Evolutionary conservation across 306 rosid genomes (phyloP), one percentile per base, ranked within the genome.

Genomic region (Trifolium repens): DNA sequence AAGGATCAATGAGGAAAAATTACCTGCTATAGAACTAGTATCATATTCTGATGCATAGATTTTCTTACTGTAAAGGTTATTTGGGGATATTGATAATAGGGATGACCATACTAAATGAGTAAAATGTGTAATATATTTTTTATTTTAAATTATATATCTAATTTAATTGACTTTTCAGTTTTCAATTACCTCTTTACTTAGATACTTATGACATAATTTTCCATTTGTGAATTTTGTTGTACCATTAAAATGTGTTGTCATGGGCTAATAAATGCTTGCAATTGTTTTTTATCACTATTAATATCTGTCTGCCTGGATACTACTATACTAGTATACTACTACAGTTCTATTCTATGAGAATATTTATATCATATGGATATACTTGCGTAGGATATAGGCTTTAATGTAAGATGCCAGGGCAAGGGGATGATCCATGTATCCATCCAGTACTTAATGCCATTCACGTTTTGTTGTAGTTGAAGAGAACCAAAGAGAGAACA

Each of bases 61-160:
- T 78, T 81, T 65, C 32, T 85, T 79, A 59, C 76, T 81, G 88
- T 83, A 81, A 72, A 78, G 84, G 78, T 82, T 71, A 73, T 86
- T 59, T 71, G 76, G 62, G 79, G 71, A 74, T 81, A 74, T 26
- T 81, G 77, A 75, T 74, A 32, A 26, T 72, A 63, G 64, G 52
- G 30, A 75, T 78, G 79, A 78, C 86, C 60, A 64, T 75, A 60
- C 62, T 70, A 26, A 67, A 81, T 66, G 78, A 55, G 72, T 69
- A 71, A 47, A 61, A 75, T 74, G 59, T 57, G 72, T 73, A 71
- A 66, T 83, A 54, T 81, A 79, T 81, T 58, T 82, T 64, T 7
- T 14, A 7, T 59, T 78, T 63, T 54, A 40, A 63, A 3, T 50
- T 76, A 10, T 76, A 10, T 66, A 55, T 71, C 43, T 61, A 72